Evolutionary conservation across 495 filamentous ascomycete species (phyloP).

Genomic region (Neurospora sp.): DNA sequence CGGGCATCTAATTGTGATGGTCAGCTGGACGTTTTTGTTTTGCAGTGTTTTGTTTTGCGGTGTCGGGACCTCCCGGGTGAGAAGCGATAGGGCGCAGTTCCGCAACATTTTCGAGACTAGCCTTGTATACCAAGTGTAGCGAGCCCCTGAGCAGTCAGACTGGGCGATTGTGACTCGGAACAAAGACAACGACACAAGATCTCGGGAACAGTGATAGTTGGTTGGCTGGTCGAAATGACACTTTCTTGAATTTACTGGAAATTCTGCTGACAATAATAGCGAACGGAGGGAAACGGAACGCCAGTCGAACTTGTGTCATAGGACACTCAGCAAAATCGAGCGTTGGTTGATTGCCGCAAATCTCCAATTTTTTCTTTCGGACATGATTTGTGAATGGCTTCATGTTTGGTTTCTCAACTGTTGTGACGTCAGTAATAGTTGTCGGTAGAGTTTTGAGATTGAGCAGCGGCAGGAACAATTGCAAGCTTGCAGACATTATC

Average conservation of each 20-base stretch:
- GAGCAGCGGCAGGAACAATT: background rate
- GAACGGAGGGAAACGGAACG: background rate
- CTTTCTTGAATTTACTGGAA: background rate
- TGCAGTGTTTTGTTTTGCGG: background rate
- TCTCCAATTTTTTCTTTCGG: background rate
- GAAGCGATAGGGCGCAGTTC: background rate
- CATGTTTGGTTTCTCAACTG: background rate
- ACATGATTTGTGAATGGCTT: background rate
- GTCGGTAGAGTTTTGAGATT: background rate
- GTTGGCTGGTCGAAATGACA: background rate
- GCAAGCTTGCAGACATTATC: background rate
- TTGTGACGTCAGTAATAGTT: background rate
- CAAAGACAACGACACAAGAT: background rate
- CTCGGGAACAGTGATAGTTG: background rate
- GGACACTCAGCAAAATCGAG: background rate
- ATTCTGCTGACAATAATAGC: background rate
- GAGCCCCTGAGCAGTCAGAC: background rate
- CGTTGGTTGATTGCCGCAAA: background rate
- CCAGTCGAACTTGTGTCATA: background rate
- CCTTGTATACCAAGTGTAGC: background rate
- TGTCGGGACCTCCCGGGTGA: conserved; percentile 14
- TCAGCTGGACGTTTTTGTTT: conserved; percentile 9
- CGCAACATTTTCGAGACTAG: background rate
- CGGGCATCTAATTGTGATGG: background rate
- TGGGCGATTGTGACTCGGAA: background rate